phyloP scores from a whole-genome alignment of 495 filamentous ascomycete species.

The Astrothelium macrocarpum region DNA sequence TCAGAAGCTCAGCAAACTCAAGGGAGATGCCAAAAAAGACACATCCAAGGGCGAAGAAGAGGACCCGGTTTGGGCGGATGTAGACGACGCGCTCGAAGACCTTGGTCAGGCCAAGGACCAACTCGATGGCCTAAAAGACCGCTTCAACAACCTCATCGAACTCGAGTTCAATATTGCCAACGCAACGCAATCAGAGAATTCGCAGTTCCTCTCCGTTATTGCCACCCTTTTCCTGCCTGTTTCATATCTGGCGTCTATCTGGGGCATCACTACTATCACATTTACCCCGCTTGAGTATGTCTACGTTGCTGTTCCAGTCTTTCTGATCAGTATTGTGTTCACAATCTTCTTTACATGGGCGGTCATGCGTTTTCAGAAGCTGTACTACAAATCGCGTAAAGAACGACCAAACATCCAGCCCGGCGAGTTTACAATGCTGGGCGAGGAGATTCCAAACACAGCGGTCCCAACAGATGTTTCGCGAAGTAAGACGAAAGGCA shows the following conservation, averaged over 20 bases:
- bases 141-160: constrained; percentile 23
- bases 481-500: background rate
- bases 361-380: constrained; percentile 13
- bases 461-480: background rate
- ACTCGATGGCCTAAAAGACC: constrained; percentile 18
- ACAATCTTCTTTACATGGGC: constrained; percentile 11
- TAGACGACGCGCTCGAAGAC: constrained; percentile 21
- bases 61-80: constrained; percentile 20
- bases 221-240: constrained; percentile 23
- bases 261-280: constrained; percentile 19
- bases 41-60: background rate
- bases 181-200: constrained; percentile 18
- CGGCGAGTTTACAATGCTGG: constrained; percentile 21
- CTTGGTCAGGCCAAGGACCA: constrained; percentile 18
- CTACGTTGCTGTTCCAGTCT: constrained; percentile 17
- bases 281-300: constrained; percentile 17
- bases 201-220: constrained; percentile 17
- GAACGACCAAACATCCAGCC: constrained; percentile 10
- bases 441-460: constrained; percentile 18
- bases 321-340: constrained; percentile 10
- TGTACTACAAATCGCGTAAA: constrained; percentile 10
- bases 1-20: constrained; percentile 22
- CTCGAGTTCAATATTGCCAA: constrained; percentile 24
- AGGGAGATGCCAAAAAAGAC: background rate
- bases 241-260: constrained; percentile 19